phyloP scores from a whole-genome alignment of 2,329 filamentous ascomycete species.

The Ceratocystis colombiana region DNA sequence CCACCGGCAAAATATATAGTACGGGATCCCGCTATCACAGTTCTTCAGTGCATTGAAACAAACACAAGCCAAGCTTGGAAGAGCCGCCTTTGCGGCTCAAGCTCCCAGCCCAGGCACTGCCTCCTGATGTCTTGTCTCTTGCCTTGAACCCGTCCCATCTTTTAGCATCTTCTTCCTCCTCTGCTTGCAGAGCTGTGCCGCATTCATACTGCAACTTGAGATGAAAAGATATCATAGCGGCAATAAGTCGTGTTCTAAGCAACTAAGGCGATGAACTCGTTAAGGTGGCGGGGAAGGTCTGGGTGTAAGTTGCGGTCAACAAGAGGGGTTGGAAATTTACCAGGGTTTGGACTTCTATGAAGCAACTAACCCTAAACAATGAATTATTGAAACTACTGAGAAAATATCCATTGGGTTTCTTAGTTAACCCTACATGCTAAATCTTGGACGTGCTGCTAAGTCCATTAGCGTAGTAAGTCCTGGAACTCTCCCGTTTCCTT shows the following conservation, averaged over 20 bases:
- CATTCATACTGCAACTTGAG: conserved; percentile 5
- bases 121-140: neutral
- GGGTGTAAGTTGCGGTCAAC: conserved; percentile 16
- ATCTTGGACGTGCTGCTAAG: neutral
- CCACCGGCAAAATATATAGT: too few species aligned
- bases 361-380: neutral
- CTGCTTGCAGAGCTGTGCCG: neutral
- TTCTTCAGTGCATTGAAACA: neutral
- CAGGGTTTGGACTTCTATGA: neutral
- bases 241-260: neutral
- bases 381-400: neutral
- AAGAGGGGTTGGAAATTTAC: neutral
- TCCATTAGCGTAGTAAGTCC: conserved; percentile 20
- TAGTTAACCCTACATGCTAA: neutral
- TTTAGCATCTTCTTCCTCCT: neutral
- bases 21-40: too few species aligned
- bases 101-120: neutral
- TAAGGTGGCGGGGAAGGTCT: conserved; percentile 10
- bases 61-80: neutral
- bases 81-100: neutral
- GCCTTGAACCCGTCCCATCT: too few species aligned
- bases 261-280: neutral
- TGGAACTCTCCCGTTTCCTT: conserved; percentile 39
- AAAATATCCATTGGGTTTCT: neutral
- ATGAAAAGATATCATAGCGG: conserved; percentile 14